Percentiles rank a stretch among this genome's conserved stretches.
Conservation (phyloP, 169 alveolate species). For the Perkinsus chesapeaki region DNA sequence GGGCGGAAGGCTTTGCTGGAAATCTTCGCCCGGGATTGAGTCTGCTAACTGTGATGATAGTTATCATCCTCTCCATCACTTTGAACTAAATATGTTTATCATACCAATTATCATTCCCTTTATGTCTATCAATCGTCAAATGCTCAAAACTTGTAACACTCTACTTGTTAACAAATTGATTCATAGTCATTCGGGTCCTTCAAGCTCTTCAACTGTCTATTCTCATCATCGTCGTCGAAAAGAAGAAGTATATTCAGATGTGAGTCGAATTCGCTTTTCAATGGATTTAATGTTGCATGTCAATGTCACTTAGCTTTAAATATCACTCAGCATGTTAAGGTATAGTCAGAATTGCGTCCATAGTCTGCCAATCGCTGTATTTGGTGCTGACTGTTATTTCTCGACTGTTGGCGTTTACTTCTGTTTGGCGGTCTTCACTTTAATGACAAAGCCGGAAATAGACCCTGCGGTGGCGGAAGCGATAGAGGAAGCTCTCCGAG, state of each 20-base stretch:
- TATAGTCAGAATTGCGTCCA: no score
- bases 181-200: not conserved
- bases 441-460: not conserved
- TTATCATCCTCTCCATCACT: no score
- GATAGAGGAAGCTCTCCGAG: not conserved
- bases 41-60: not conserved
- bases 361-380: not conserved
- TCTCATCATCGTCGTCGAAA: no score
- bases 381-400: not conserved
- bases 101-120: no score
- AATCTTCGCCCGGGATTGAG: not conserved
- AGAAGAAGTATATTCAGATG: no score
- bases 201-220: not conserved
- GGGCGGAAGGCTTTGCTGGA: not conserved
- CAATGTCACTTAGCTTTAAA: no score
- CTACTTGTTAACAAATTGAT: not conserved
- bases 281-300: no score
- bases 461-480: not conserved
- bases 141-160: not conserved
- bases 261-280: no score
- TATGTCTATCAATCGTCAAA: not conserved
- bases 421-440: no score
- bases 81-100: no score
- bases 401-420: not conserved
- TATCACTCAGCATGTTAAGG: no score